Evolutionary conservation across 768 basidiomycete genomes (phyloP).

Genomic region (Pulveroboletus ravenelii): DNA sequence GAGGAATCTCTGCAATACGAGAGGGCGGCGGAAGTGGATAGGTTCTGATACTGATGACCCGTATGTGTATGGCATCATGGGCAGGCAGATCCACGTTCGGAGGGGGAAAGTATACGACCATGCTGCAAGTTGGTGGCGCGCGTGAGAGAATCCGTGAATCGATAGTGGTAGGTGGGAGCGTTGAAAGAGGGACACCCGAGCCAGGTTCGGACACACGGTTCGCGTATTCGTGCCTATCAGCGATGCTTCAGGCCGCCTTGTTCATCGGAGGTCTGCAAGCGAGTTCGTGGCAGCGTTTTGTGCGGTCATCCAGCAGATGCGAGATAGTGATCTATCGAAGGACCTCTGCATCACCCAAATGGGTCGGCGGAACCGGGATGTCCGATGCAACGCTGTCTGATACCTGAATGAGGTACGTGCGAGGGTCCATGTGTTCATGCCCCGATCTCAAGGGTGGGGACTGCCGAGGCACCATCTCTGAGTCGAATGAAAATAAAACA

Average conservation of each 20-base stretch:
- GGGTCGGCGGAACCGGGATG: too few relatives aligned
- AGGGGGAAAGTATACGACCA: not conserved
- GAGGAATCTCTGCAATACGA: conserved; percentile 2
- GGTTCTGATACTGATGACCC: conserved; percentile 20
- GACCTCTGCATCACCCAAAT: not conserved
- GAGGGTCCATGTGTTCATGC: too few relatives aligned
- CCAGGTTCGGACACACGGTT: conserved; percentile 3
- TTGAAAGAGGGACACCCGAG: conserved; percentile 6
- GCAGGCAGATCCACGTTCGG: conserved; percentile 5
- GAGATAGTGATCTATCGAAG: not conserved
- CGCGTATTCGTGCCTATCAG: conserved; percentile 15
- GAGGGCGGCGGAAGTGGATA: not conserved
- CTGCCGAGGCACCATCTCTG: not conserved
- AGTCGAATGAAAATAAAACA: not conserved
- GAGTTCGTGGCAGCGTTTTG: not conserved
- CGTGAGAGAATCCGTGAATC: conserved; percentile 27
- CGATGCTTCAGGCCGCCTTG: conserved; percentile 14
- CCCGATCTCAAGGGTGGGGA: not conserved
- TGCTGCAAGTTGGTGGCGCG: not conserved
- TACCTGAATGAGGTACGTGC: too few relatives aligned
- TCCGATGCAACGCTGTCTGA: too few relatives aligned
- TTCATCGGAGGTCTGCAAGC: conserved; percentile 1
- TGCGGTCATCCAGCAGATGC: not conserved
- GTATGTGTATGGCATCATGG: conserved; percentile 1
- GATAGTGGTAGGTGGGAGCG: conserved; percentile 7